Evolutionary conservation across 176 grass and related monocot genomes (phyloP), one percentile per base, ranked within the genome.

Genomic region (Poa pratensis): DNA sequence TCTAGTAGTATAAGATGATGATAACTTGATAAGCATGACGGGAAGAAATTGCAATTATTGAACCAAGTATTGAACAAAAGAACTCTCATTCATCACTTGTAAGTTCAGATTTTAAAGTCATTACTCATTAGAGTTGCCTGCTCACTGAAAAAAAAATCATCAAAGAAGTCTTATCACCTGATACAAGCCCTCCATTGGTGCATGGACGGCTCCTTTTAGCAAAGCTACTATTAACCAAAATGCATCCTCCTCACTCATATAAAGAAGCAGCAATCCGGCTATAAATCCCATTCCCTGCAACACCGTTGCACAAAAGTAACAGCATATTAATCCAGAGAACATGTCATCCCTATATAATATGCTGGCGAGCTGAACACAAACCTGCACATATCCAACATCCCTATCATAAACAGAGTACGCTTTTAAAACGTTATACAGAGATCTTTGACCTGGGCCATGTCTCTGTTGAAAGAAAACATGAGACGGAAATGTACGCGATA

Each of bases 211-310:
- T 78, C 96, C 96, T 75, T 99, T 99, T 13, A 99, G 86, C 87
- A 99, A 91, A 23, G 93, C 96, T 32, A 99, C 96, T 79, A 99
- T 89, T 63, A 99, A 77, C 96, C 96, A 99, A 82, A 99, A 99
- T 76, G 90, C 93, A 89, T 99, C 93, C 69, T 99, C 96, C 52
- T 99, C 96, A 24, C 96, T 94, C 96, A 99, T 99, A 73, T 99
- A 99, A 76, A 99, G 93, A 82, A 99, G 93, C 23, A 99, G 83
- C 67, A 99, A 40, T 52, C 93, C 93, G 8, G 93, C 91, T 94
- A 99, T 89, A 90, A 99, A 99, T 73, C 93, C 96, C 96, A 99
- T 99, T 79, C 96, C 96, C 96, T 98, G 86, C n/a, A 81, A 42
- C 22, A 76, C 35, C 2, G 20, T 51, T 32, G 6, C 28, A 5